These are phyloP conservation scores for Coemansia pectinata DNA, from an alignment of 192 early-diverging fungal genomes.

Conservation along the genomic window DNA sequence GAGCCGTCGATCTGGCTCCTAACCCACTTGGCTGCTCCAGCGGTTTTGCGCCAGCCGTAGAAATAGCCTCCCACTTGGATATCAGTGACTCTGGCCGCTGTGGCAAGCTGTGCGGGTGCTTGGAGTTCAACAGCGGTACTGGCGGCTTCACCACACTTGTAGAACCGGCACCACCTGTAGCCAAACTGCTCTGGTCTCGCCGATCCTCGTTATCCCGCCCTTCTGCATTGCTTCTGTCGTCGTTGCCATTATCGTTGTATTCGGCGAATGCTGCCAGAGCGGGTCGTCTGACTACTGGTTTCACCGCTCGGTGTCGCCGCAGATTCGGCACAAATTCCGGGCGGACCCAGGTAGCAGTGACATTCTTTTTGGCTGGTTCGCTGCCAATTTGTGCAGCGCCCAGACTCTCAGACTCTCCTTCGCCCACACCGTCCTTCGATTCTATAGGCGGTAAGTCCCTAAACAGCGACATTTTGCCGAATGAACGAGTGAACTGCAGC, in stretches of 20 bases:
- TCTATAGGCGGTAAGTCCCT: slow-evolving; percentile 40
- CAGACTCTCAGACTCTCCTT: neutral
- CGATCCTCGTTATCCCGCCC: neutral
- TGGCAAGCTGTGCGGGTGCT: slow-evolving; percentile 33
- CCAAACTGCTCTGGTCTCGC: neutral
- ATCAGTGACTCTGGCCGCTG: slow-evolving; percentile 25
- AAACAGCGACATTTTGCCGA: slow-evolving; percentile 38
- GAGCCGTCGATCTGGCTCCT: neutral
- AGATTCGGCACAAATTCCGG: slow-evolving; percentile 35
- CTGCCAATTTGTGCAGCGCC: neutral
- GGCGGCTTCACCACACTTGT: neutral
- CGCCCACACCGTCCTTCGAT: neutral
- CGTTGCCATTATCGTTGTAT: neutral
- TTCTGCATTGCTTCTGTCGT: neutral
- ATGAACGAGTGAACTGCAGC: neutral
- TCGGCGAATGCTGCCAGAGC: neutral
- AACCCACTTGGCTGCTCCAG: neutral
- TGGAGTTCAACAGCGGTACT: slow-evolving; percentile 11
- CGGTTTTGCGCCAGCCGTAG: neutral
- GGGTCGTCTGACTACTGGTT: neutral
- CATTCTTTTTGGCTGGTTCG: neutral
- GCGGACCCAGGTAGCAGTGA: slow-evolving; percentile 12
- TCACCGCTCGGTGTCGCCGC: slow-evolving; percentile 16
- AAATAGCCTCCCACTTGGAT: slow-evolving; percentile 24
- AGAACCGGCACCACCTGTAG: neutral